These are phyloP conservation scores for Botrytis squamosa DNA, from an alignment of 2,329 filamentous ascomycete species.

Conservation along the genomic window DNA sequence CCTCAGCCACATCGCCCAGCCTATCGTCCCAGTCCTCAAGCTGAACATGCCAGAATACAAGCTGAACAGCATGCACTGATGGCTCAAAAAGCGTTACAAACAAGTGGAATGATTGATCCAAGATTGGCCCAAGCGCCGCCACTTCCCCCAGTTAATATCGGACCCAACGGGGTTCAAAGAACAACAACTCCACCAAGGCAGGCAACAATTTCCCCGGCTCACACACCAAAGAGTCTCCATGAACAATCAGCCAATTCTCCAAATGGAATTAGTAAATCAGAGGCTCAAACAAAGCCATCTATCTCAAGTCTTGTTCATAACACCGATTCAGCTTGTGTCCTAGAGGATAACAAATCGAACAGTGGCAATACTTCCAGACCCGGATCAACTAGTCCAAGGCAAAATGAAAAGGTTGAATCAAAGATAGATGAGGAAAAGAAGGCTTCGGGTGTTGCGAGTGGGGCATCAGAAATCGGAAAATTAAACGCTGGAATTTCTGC, in stretches of 20 bases:
- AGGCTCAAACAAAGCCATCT: slow-evolving; percentile 37
- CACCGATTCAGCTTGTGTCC: slow-evolving; percentile 35
- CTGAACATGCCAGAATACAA: slow-evolving; percentile 42
- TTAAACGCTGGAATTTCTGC: slow-evolving; percentile 41
- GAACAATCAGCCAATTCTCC: slow-evolving; percentile 24
- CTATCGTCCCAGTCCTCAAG: slow-evolving; percentile 42
- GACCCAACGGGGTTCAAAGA: slow-evolving; percentile 24
- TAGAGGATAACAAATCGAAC: slow-evolving; percentile 36
- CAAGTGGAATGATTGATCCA: slow-evolving; percentile 33
- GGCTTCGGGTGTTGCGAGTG: neutral
- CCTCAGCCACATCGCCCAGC: slow-evolving; percentile 25
- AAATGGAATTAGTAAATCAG: slow-evolving; percentile 24
- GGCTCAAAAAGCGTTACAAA: slow-evolving; percentile 35
- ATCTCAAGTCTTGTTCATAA: slow-evolving; percentile 38
- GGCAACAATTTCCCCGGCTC: neutral
- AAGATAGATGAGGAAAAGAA: slow-evolving; percentile 33
- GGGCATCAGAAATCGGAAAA: slow-evolving; percentile 51
- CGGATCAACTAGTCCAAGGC: slow-evolving; percentile 34
- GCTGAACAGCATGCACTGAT: slow-evolving; percentile 39
- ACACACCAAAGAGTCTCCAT: slow-evolving; percentile 22
- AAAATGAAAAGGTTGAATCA: slow-evolving; percentile 40
- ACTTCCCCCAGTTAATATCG: slow-evolving; percentile 28
- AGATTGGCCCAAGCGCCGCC: slow-evolving; percentile 14
- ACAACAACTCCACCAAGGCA: slow-evolving; percentile 32
- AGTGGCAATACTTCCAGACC: slow-evolving; percentile 35